Base-by-base conservation (phyloP, 2,329 filamentous ascomycete genomes). In the Aspergillus arachidicola region DNA sequence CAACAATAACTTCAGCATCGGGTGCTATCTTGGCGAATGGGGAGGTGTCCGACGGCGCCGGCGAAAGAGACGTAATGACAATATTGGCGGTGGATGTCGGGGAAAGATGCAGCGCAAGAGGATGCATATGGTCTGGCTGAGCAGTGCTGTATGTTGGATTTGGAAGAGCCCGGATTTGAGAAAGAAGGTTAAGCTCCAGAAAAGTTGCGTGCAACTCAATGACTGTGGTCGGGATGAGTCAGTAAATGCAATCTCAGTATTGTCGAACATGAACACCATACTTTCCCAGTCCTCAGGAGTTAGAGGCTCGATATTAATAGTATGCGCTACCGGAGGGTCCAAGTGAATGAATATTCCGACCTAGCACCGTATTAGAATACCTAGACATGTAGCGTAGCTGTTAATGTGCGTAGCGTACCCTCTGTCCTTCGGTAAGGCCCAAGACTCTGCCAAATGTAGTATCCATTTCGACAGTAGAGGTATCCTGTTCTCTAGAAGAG, bases 191-290 rank as follows among this genome's bases (percentile, higher is more conserved):
- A 68, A 97, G 84, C 75, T 99, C 95, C 57, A 99, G 84, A 74
- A 98, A 99, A 19, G 91, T 95, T 6, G 95, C 95, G 81, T 99
- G 95, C 2, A 99, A 83, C 78, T 99, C 95, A 71, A 99, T 98
- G 72, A 98, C 85, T 85, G 67, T 34, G 57, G n/a, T 14, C 56
- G 54, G 41, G 21, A 36, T 50, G 54, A 6, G 43, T 68, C 48
- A 67, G 60, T 67, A 26, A 64, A 58, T n/a, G 45, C 30, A 28
- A 34, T 16, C 14, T 26, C 23, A 30, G 38, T 14, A 32, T 16
- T n/a, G 23, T 36, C 23, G n/a, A 54, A 19, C 43, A 21, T 28
- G 36, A 14, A 7, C n/a, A n/a, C 51, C 82, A 66, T 81, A 85
- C 84, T 96, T 79, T 99, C 95, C 95, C 95, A 99, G 76, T 99